Conservation (phyloP, 225 moss, liverwort and hornwort species). For the Bryum argenteum region DNA sequence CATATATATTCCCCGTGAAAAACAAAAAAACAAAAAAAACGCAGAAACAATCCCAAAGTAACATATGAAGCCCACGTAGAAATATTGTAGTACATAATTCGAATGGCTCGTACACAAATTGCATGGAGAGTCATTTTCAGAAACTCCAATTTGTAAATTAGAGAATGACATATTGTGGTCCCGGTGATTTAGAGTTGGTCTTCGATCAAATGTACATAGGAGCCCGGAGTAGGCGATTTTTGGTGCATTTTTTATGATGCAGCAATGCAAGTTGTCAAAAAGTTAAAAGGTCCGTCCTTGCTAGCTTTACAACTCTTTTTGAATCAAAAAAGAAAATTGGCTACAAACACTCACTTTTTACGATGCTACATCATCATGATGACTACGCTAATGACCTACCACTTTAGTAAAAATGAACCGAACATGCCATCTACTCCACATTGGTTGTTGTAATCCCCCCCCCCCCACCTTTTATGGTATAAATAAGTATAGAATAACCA, state of each 20-base stretch:
- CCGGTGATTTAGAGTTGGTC: not conserved
- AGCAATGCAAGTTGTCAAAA: not conserved
- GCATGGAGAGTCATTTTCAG: too few species aligned
- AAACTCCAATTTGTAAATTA: too few species aligned
- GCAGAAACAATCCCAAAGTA: too few species aligned
- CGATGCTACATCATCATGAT: not conserved
- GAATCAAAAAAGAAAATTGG: not conserved
- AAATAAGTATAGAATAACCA: too few species aligned
- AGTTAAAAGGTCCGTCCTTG: not conserved
- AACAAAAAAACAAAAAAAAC: not conserved
- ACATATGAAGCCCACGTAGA: too few species aligned
- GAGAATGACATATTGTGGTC: not conserved
- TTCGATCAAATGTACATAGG: not conserved
- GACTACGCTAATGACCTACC: not conserved
- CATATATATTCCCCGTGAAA: too few species aligned
- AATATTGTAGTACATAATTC: too few species aligned
- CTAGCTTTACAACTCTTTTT: not conserved
- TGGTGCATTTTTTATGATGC: not conserved
- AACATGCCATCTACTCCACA: too few species aligned
- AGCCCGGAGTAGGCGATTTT: not conserved
- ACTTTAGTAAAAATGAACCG: too few species aligned
- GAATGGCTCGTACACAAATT: not conserved
- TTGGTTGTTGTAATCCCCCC: too few species aligned
- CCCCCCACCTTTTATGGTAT: too few species aligned
- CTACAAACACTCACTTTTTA: not conserved